A percentile compares a stretch with the other conserved stretches of the same genome.
phyloP scores from a whole-genome alignment of 371 early-diverging fungal genomes.

The Rhizopus stolonifer region DNA sequence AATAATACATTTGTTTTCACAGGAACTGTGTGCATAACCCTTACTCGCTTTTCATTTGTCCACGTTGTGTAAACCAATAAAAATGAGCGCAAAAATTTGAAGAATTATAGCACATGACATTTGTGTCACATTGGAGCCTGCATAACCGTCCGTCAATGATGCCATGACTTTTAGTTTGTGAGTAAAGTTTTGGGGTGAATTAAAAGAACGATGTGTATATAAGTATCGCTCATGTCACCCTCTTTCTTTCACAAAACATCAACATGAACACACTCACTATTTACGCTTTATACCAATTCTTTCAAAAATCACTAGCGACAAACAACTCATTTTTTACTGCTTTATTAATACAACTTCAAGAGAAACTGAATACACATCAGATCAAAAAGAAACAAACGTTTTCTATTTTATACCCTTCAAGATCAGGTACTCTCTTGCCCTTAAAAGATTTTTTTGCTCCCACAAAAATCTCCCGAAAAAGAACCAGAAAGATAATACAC shows the following conservation, averaged over 20 bases:
- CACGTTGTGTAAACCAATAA: no score
- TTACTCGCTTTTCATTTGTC: no score
- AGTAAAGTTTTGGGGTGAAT: constrained; percentile 9
- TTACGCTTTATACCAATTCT: constrained; percentile 16
- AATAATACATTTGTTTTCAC: no score
- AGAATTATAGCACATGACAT: no score
- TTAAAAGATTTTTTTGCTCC: constrained; percentile 41
- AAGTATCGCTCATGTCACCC: neutral
- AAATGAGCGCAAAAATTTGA: no score
- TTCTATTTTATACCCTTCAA: constrained; percentile 70
- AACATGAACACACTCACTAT: constrained; percentile 17
- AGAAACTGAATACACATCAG: constrained; percentile 8
- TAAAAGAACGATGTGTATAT: neutral
- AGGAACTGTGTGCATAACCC: no score
- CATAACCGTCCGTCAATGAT: no score
- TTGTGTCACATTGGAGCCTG: no score
- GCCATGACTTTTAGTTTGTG: no score
- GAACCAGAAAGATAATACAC: neutral
- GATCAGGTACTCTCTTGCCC: constrained; percentile 50
- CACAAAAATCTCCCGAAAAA: neutral
- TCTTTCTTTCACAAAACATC: neutral
- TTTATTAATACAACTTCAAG: constrained; percentile 15
- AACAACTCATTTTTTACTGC: constrained; percentile 7
- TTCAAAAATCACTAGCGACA: constrained; percentile 16
- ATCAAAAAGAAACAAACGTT: neutral